Evolutionary conservation across 129 eudicot genomes (phyloP), one percentile per base, ranked within the genome.

Genomic region (Tagetes patula): DNA sequence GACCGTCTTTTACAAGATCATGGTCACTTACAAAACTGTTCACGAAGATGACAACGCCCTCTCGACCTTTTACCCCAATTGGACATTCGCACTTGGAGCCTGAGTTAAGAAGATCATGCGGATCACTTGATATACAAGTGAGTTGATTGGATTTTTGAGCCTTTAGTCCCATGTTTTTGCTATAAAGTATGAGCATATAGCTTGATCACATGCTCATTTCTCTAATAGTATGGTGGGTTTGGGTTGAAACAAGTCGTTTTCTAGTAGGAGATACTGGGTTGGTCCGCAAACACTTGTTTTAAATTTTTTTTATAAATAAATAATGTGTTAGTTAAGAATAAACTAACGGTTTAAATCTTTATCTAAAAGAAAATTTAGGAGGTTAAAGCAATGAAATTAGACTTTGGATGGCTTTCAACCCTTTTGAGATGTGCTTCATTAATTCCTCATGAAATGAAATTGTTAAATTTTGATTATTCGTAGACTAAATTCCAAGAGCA

Each of bases 11-110:
- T 5, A 63, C 92, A 48, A 84, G 89, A 62, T 74, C 97, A 47
- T 86, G 88, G 90, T 88, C 96, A 34, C 84, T 88, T 38, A 73
- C 97, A 11, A 91, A 84, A 67, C 84, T 91, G 73, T 91, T 91
- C 58, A 81, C 89, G 6, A 86, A 79, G 70, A 86, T 81, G 74
- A 74, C 43, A 60, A 60, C 96, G 42, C 80, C 96, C 0, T 91
- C 97, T 60, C 75, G 82, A 68, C 86, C 95, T 37, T 82, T 84
- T 53, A 78, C 87, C 39, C 85, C 87, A 9, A 69, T 75, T 66
- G 76, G 73, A 34, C 78, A 73, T 68, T 70, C 90, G 2, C 86
- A 77, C 50, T 71, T 79, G 0, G 88, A 82, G 77, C 79, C 86
- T 2, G 69, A 50, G 30, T 50, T 76, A 38, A 82, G 74, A 72